Percentiles rank a stretch among this genome's conserved stretches.
These are phyloP conservation scores for Boletus bicolor DNA, from an alignment of 768 basidiomycete genomes.

Conservation along the genomic window DNA sequence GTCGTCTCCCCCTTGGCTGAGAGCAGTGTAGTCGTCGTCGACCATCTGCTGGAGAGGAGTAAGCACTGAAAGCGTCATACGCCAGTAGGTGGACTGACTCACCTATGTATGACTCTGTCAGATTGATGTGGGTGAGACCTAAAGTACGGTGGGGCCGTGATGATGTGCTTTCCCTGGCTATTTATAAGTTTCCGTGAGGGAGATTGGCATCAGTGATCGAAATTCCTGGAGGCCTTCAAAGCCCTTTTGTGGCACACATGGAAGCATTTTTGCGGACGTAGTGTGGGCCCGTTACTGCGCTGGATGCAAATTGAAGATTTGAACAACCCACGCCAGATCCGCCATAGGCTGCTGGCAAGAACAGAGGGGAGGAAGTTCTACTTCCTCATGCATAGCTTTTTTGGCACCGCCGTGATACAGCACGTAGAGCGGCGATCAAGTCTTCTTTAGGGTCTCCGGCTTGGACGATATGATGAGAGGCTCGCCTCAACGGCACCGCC, in stretches of 20 bases:
- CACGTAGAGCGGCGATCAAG: not conserved
- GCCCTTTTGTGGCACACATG: not conserved
- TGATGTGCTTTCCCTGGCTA: not conserved
- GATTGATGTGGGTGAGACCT: not conserved
- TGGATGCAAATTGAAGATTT: too few relatives aligned
- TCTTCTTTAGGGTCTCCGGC: too few relatives aligned
- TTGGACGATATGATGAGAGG: not conserved
- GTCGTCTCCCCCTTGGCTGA: constrained; percentile 9
- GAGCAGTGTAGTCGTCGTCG: constrained; percentile 8
- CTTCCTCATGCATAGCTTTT: not conserved
- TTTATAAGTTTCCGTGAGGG: not conserved
- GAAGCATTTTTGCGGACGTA: not conserved
- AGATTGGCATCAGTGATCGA: not conserved
- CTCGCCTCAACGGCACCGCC: not conserved
- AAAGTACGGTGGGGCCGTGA: not conserved
- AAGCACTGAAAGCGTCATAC: not conserved
- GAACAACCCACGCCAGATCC: too few relatives aligned
- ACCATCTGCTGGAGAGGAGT: constrained; percentile 17
- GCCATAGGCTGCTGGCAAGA: too few relatives aligned
- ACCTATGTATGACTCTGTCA: constrained; percentile 1
- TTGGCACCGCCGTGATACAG: not conserved
- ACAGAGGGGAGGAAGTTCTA: not conserved
- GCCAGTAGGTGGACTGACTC: not conserved
- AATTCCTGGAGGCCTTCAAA: not conserved
- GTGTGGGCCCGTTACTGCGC: too few relatives aligned